Percentiles rank a stretch among this genome's conserved stretches.
phyloP scores from a whole-genome alignment of 176 grass and related monocot genomes.

The Tillandsia leiboldiana region DNA sequence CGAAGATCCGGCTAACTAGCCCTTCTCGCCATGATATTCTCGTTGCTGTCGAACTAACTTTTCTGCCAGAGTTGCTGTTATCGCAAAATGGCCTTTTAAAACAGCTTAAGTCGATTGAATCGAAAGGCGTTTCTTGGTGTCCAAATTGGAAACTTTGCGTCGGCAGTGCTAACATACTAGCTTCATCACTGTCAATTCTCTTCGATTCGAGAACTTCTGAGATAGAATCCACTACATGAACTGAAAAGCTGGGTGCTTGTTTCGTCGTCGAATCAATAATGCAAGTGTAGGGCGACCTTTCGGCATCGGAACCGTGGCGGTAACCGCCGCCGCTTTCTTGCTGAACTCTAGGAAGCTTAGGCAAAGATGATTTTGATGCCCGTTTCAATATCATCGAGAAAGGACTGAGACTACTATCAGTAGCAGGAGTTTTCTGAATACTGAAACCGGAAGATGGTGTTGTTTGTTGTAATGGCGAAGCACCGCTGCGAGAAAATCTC shows the following conservation, averaged over 20 bases:
- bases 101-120: slow-evolving; percentile 58
- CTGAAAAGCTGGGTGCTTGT: slow-evolving; percentile 13
- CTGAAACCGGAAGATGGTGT: slow-evolving; percentile 37
- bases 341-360: slow-evolving; percentile 28
- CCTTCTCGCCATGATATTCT: slow-evolving; percentile 93
- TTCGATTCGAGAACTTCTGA: slow-evolving; percentile 38
- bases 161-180: slow-evolving; percentile 23
- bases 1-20: slow-evolving; percentile 81
- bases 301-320: not conserved
- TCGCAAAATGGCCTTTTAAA: slow-evolving; percentile 49
- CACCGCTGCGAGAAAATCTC: slow-evolving; percentile 29
- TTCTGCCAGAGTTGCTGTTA: slow-evolving; percentile 17
- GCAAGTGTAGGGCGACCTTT: slow-evolving; percentile 10
- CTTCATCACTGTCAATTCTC: slow-evolving; percentile 23
- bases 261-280: slow-evolving; percentile 13
- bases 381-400: slow-evolving; percentile 93
- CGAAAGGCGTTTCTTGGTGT: slow-evolving; percentile 18
- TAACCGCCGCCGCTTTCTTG: slow-evolving; percentile 17
- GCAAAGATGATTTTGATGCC: slow-evolving; percentile 52
- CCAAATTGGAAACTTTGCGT: slow-evolving; percentile 67
- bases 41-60: slow-evolving; percentile 18
- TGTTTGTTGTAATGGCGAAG: slow-evolving; percentile 25
- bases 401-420: slow-evolving; percentile 61
- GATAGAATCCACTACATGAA: slow-evolving; percentile 36
- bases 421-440: slow-evolving; percentile 61